phyloP scores from a whole-genome alignment of 441 rosid species.

The Pelargonium fulgidum region DNA sequence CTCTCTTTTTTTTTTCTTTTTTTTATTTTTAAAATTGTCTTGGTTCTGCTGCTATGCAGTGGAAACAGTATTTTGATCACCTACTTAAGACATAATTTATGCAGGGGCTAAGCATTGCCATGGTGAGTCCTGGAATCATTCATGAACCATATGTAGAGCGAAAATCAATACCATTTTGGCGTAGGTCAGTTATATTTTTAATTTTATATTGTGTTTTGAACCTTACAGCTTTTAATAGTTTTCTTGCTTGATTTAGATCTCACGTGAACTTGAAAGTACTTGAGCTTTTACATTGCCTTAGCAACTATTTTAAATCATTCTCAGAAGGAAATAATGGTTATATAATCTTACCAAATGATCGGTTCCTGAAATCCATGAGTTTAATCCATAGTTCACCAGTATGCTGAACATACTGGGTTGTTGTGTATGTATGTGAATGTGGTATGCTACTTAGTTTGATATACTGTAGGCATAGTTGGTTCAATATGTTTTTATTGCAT shows the following conservation, averaged over 20 bases:
- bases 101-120: slow-evolving; percentile 62
- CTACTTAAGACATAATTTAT: slow-evolving; percentile 20
- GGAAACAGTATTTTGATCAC: slow-evolving; percentile 15
- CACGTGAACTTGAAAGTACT: background rate
- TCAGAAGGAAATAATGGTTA: no score
- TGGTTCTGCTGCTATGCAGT: slow-evolving; percentile 9
- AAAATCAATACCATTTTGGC: slow-evolving; percentile 64
- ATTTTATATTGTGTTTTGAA: slow-evolving; percentile 9
- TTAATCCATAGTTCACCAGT: no score
- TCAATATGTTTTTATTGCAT: background rate
- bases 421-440: background rate
- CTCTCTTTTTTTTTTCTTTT: background rate
- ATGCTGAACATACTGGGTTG: background rate
- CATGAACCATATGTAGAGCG: slow-evolving; percentile 70
- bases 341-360: no score
- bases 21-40: background rate
- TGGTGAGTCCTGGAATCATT: slow-evolving; percentile 81
- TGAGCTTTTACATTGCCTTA: background rate
- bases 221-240: background rate
- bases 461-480: slow-evolving; percentile 1
- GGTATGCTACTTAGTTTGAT: background rate
- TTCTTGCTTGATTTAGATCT: background rate
- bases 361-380: no score
- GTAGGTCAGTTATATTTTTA: slow-evolving; percentile 42
- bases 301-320: no score